These are phyloP conservation scores for Zymoseptoria tritici DNA, from an alignment of 2,329 filamentous ascomycete genomes.

Conservation along the genomic window DNA sequence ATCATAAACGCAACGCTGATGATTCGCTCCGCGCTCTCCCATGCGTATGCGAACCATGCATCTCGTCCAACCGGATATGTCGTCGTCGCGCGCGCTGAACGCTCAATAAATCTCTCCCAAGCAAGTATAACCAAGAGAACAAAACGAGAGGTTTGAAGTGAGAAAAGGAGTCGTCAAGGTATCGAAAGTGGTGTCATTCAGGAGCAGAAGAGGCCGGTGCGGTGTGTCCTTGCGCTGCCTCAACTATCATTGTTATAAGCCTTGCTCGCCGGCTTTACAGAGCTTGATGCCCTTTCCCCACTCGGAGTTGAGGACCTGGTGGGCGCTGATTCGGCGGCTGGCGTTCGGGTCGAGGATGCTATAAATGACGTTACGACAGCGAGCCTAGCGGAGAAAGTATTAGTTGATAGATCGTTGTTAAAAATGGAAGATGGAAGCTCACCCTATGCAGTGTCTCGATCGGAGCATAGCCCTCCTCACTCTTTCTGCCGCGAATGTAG, in stretches of 20 bases:
- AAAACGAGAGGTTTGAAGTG: background rate
- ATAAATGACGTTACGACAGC: conserved; percentile 97
- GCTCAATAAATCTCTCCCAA: background rate
- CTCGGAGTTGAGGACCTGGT: conserved; percentile 94
- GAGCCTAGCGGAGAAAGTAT: conserved; percentile 54
- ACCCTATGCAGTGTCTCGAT: conserved; percentile 94
- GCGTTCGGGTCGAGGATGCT: conserved; percentile 96
- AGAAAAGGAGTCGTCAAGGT: conserved; percentile 2
- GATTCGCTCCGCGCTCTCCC: background rate
- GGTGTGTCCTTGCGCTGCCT: conserved; percentile 10
- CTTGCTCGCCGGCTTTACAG: conserved; percentile 94
- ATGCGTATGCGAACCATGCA: background rate
- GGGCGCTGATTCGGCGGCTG: conserved; percentile 82
- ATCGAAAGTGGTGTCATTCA: background rate
- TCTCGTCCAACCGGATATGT: background rate
- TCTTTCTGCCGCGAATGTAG: conserved; percentile 84
- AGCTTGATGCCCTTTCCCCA: conserved; percentile 98
- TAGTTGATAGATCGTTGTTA: conserved; percentile 1
- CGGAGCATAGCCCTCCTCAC: conserved; percentile 91
- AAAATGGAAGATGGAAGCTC: conserved; percentile 38
- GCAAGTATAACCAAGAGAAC: background rate
- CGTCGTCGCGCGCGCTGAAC: background rate
- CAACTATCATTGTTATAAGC: conserved; percentile 52
- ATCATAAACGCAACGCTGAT: background rate
- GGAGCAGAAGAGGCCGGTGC: conserved; percentile 11